These are phyloP conservation scores for Parietichytrium sp. DNA, from an alignment of 108 stramenopile species.

Conservation along the genomic window DNA sequence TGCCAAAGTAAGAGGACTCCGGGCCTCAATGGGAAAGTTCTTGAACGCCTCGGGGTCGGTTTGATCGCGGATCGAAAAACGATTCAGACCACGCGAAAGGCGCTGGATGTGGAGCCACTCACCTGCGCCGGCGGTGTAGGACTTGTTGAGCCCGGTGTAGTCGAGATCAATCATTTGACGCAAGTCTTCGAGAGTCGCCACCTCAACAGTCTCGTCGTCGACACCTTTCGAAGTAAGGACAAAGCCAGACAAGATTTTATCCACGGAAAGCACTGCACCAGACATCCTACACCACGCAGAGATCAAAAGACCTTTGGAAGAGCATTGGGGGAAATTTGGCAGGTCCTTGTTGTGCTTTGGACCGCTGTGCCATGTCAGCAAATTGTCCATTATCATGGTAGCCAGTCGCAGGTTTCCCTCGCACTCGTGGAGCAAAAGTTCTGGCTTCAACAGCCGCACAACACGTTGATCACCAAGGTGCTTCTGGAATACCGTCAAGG, in stretches of 20 bases:
- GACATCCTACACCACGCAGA: too few relatives aligned
- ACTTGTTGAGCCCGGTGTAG: neutral
- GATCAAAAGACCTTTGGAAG: too few relatives aligned
- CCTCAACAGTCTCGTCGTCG: neutral
- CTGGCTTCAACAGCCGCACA: too few relatives aligned
- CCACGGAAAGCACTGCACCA: too few relatives aligned
- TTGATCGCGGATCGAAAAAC: slow-evolving; percentile 4
- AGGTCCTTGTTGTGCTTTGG: too few relatives aligned
- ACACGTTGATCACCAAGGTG: too few relatives aligned
- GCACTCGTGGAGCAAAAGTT: too few relatives aligned
- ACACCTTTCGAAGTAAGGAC: neutral
- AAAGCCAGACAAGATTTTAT: too few relatives aligned
- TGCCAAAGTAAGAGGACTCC: neutral
- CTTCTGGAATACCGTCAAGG: neutral
- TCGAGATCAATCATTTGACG: neutral
- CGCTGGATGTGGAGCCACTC: neutral
- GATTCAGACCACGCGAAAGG: slow-evolving; percentile 25
- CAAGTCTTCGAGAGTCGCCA: neutral
- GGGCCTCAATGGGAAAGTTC: slow-evolving; percentile 17
- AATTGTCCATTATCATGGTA: too few relatives aligned
- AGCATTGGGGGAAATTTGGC: too few relatives aligned
- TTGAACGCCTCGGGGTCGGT: neutral
- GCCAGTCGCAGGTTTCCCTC: too few relatives aligned
- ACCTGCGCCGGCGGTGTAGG: neutral
- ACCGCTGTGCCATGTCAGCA: too few relatives aligned